Evolutionary conservation across 2,329 filamentous ascomycete species (phyloP), one percentile per base, ranked within the genome.

Genomic region (Colletotrichum liriopes): DNA sequence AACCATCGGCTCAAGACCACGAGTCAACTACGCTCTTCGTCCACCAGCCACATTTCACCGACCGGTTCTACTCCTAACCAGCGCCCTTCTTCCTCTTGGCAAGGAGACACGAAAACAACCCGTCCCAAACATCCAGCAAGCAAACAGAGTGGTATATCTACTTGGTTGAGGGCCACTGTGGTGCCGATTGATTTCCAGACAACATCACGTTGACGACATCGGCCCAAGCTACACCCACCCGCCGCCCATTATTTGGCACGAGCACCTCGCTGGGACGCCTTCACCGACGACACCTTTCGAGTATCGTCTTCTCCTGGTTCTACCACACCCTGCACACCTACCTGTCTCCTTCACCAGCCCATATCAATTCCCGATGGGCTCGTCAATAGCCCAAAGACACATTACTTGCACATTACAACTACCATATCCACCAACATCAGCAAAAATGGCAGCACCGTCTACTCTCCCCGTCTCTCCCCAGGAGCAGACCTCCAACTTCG

Each of bases 401-500:
- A 45, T 63, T 35, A 69, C 73, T n/a, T 73, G 64, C 73, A 75
- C 63, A 47, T 49, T 75, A 59, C 64, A 64, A 65, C 26, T 74
- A 51, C 65, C 61, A 65, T 32, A 73, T 49, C 56, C 69, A 64
- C 61, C 58, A 59, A 61, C 67, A 49, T 43, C 64, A 23, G 18
- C 62, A 64, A 75, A 45, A 52, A 74, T 72, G 67, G 65, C 68
- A 3, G 67, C 65, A 12, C 54, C 73, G 18, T 61, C 59, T 9
- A 73, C 55, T 2, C 47, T 56, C 1, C 52, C 67, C 41, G 61
- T 65, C 41, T 65, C 73, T 29, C 32, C 67, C 23, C 59, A 70
- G 66, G 74, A 77, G 65, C 82, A 84, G 73, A 81, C 81, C 76
- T 85, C 84, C 74, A 83, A 83, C 74, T 83, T 88, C 49, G 84